These are phyloP conservation scores for Fusarium aywerte DNA, from an alignment of 2,329 filamentous ascomycete species.

Conservation along the genomic window DNA sequence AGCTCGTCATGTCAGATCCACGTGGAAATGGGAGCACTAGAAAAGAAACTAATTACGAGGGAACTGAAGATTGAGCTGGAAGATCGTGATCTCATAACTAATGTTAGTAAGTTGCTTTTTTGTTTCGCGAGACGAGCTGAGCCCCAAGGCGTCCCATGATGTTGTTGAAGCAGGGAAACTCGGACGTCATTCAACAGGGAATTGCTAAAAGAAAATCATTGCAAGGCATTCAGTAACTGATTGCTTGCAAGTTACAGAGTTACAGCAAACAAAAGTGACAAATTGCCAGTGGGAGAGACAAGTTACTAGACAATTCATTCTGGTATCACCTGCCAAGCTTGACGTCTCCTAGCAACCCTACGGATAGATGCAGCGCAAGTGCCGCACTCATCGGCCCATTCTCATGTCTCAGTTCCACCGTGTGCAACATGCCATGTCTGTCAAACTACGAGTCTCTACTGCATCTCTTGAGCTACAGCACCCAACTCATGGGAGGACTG, in stretches of 20 bases:
- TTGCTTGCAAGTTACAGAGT: neutral
- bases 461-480: neutral
- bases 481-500: neutral
- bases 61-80: neutral
- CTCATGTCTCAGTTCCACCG: conserved; percentile 1
- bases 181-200: neutral
- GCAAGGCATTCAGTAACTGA: neutral
- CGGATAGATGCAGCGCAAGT: conserved; percentile 1
- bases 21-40: conserved; percentile 24
- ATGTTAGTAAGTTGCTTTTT: neutral
- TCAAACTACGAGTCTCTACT: conserved; percentile 15
- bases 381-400: conserved; percentile 25
- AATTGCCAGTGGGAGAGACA: conserved; percentile 4
- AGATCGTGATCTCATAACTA: neutral
- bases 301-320: neutral
- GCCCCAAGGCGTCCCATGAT: neutral
- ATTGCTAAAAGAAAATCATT: neutral
- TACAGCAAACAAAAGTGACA: neutral
- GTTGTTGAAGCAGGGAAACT: neutral
- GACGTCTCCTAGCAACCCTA: conserved; percentile 17
- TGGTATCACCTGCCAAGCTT: conserved; percentile 20
- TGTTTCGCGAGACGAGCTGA: neutral
- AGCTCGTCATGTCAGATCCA: conserved; percentile 22
- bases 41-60: neutral
- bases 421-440: conserved; percentile 22